Evolutionary conservation across 768 basidiomycete genomes (phyloP), one percentile per base, ranked within the genome.

Genomic region (Jaapia argillacea): DNA sequence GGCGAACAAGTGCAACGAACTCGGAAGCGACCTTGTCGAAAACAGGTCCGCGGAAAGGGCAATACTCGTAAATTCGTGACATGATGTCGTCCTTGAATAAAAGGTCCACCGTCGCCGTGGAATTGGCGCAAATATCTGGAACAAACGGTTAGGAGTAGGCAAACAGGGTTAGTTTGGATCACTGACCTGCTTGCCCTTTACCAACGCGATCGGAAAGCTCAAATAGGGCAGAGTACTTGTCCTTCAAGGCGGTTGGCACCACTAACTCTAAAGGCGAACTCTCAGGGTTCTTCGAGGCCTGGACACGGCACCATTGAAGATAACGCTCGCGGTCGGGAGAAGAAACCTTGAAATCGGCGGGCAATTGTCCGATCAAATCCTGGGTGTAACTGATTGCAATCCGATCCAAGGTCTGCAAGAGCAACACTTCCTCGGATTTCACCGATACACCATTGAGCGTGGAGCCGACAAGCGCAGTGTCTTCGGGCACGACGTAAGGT

Each of bases 81-180:
- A 51, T 47, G 38, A 49, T 23, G 31, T 54, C 51, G 43, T 54
- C 52, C 23, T 26, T 33, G 45, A 51, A 51, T 14, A 54, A 40
- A 13, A 42, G 23, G 14, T 45, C 50, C 23, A 51, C 41, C 3
- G 50, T 48, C n/a, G 48, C 50, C 33, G 49, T 31, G 3, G 45
- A 44, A 33, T 37, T 36, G 6, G 5, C 6, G 24, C 44, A 6
- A 21, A 47, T 44, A 4, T 46, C 46, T 47, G 44, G 18, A 24
- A 14, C 41, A 7, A 13, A 22, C 16, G 7, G 13, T 5, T 16
- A 22, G 24, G 40, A n/a, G n/a, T n/a, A n/a, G n/a, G 24, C 14
- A 5, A 13, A 31, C 16, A 16, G 10, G 28, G 10, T 33, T 10
- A 10, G 10, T 16, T 16, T 33, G 28, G 28, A 33, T 10, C 28